Percentiles rank a stretch among this genome's conserved stretches.
Conservation (phyloP, 2,329 filamentous ascomycete genomes). For the Colletotrichum eremochloae region DNA sequence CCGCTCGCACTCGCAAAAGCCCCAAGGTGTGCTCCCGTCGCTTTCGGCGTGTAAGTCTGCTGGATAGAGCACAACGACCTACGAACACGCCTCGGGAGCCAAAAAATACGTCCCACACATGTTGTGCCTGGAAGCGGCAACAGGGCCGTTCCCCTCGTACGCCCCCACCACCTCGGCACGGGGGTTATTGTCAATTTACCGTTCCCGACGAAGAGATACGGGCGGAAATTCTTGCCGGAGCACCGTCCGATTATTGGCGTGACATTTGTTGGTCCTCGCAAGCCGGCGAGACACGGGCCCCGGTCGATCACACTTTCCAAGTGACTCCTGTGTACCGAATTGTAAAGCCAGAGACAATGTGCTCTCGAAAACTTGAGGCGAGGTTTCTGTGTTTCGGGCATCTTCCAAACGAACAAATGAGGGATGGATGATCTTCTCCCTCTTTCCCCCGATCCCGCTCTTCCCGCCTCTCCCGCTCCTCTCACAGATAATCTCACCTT, state of each 20-base stretch:
- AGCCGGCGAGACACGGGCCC: slow-evolving; percentile 12
- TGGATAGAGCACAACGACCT: too few relatives aligned
- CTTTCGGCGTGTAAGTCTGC: neutral
- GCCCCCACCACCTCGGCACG: slow-evolving; percentile 21
- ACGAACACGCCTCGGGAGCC: neutral
- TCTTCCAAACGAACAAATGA: neutral
- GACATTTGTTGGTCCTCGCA: slow-evolving; percentile 19
- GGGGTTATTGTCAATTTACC: slow-evolving; percentile 11
- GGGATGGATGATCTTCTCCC: neutral
- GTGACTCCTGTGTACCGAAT: neutral
- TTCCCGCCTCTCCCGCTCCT: neutral
- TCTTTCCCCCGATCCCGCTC: neutral
- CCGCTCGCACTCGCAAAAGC: neutral
- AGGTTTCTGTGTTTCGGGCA: slow-evolving; percentile 4
- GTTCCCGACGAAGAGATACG: neutral
- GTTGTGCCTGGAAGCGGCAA: neutral
- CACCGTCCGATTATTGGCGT: neutral
- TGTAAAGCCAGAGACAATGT: slow-evolving; percentile 6
- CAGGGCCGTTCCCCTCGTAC: neutral
- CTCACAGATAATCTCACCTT: neutral
- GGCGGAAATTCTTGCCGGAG: neutral
- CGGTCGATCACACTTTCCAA: neutral
- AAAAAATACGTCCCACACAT: neutral
- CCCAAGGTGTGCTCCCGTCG: neutral
- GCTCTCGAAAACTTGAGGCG: slow-evolving; percentile 6